A percentile compares a stretch with the other conserved stretches of the same genome.
These are phyloP conservation scores for Picea abies DNA, from an alignment of 83 land plant species.

Conservation along the genomic window DNA sequence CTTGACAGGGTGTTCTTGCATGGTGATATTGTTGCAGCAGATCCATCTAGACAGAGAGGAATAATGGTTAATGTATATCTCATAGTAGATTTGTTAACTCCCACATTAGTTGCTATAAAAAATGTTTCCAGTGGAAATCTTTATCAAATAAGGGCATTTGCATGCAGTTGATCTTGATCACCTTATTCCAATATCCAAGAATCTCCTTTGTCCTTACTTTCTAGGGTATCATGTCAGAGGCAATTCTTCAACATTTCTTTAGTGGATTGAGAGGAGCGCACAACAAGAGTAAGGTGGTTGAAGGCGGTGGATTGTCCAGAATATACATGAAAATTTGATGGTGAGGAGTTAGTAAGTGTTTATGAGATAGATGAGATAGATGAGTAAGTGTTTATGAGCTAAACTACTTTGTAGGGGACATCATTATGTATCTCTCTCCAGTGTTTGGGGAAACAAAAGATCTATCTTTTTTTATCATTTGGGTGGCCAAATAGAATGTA, in stretches of 20 bases:
- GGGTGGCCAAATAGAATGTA: not conserved
- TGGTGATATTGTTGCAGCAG: no score
- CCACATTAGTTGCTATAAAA: no score
- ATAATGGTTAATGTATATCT: slow-evolving; percentile 48
- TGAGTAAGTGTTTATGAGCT: no score
- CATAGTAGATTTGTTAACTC: slow-evolving; percentile 41
- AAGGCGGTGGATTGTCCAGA: slow-evolving; percentile 73
- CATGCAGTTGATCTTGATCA: no score
- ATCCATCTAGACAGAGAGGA: no score
- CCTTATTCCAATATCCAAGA: no score
- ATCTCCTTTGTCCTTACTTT: no score
- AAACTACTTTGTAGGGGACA: slow-evolving; percentile 91
- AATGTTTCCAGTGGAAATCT: no score
- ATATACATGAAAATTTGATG: slow-evolving; percentile 66
- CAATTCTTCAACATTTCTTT: no score
- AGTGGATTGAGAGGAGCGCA: slow-evolving; percentile 89
- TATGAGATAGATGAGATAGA: slow-evolving; percentile 89
- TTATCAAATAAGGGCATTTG: no score
- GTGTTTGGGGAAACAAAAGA: slow-evolving; percentile 23
- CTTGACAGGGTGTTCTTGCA: no score
- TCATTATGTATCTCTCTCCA: slow-evolving; percentile 78
- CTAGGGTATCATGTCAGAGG: no score
- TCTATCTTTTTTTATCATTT: not conserved
- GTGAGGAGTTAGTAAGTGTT: slow-evolving; percentile 88
- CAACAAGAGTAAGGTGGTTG: slow-evolving; percentile 84